Evolutionary conservation across 1,284 basidiomycete genomes (phyloP), one percentile per base, ranked within the genome.

Genomic region (Ustilago tritici): DNA sequence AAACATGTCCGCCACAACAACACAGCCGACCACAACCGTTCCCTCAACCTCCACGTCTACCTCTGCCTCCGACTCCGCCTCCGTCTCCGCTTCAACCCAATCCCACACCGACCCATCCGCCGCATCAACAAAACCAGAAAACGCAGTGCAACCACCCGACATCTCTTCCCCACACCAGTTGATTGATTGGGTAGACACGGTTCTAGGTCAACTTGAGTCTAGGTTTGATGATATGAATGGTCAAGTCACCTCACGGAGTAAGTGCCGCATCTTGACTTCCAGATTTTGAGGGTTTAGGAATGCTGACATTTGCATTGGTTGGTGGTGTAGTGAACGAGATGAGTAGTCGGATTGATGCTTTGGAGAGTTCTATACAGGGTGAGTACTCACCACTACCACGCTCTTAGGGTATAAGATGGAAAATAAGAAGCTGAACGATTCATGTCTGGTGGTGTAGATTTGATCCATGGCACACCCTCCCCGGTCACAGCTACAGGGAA

Each of bases 131-230:
- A 15, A 47, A 34, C 36, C 35, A 15, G 52, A 40, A 38, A 31
- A 28, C 15, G 41, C 40, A 9, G 32, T 28, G 12, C 65, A 38
- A 46, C 43, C 67, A 57, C 49, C 69, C 31, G 77, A 81, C 41
- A 80, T 83, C 28, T 79, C 81, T 1, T 74, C 76, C 1, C 80
- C 84, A 28, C 82, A 85, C 55, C 83, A 84, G 59, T 68, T 85
- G n/a, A 76, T 80, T 43, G 83, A 85, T 43, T 85, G 84, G 84
- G 83, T 85, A 17, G 84, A 85, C 34, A 78, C 73, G 15, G 73
- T 84, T 5, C 62, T 84, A 5, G 56, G 71, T 34, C 76, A 82
- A 50, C 74, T 85, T 32, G 83, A 84, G 61, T 63, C 63, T n/a
- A 59, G 81, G 11, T 82, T 84, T 41, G 78, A 80, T 12, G 79